Evolutionary conservation across 2,329 filamentous ascomycete species (phyloP).

Genomic region (Bertia moriformis): DNA sequence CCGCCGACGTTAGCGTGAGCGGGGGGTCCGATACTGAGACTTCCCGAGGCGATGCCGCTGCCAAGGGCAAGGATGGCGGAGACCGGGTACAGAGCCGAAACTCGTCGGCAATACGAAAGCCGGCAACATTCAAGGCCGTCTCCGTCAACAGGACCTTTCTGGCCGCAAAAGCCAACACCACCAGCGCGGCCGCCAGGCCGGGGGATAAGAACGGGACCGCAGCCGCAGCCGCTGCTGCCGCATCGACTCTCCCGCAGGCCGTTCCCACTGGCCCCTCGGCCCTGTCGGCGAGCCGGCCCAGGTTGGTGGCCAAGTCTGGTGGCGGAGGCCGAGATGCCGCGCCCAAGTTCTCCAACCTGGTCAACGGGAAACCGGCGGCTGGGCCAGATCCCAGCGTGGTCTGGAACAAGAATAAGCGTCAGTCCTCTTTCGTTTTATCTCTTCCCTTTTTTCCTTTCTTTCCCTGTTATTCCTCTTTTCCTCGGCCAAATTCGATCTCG

Average conservation of each 20-base stretch:
- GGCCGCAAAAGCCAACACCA: conserved; percentile 46
- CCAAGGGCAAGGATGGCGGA: conserved; percentile 33
- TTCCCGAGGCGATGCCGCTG: conserved; percentile 40
- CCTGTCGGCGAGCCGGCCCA: conserved; percentile 43
- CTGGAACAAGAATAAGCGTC: conserved; percentile 82
- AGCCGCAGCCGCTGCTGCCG: conserved; percentile 22
- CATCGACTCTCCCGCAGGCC: too few relatives aligned
- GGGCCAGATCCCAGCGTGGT: conserved; percentile 64
- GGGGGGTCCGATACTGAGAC: conserved; percentile 67
- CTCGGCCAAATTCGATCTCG: conserved; percentile 5
- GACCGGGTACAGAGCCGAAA: conserved; percentile 43
- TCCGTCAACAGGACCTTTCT: conserved; percentile 77
- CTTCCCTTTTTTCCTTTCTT: conserved; percentile 2
- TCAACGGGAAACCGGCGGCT: conserved; percentile 20
- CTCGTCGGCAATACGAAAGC: conserved; percentile 65
- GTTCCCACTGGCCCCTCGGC: conserved; percentile 27
- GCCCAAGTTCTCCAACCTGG: neutral
- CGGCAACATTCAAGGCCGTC: conserved; percentile 67
- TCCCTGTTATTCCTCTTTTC: neutral
- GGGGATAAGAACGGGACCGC: conserved; percentile 31
- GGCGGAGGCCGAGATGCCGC: conserved; percentile 37
- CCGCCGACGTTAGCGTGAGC: conserved; percentile 54
- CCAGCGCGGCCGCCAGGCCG: conserved; percentile 29
- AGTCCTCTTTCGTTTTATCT: conserved; percentile 14
- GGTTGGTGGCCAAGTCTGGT: conserved; percentile 63